Conservation (phyloP, 2,329 filamentous ascomycete species). For the Ophiostoma pallidulum region DNA sequence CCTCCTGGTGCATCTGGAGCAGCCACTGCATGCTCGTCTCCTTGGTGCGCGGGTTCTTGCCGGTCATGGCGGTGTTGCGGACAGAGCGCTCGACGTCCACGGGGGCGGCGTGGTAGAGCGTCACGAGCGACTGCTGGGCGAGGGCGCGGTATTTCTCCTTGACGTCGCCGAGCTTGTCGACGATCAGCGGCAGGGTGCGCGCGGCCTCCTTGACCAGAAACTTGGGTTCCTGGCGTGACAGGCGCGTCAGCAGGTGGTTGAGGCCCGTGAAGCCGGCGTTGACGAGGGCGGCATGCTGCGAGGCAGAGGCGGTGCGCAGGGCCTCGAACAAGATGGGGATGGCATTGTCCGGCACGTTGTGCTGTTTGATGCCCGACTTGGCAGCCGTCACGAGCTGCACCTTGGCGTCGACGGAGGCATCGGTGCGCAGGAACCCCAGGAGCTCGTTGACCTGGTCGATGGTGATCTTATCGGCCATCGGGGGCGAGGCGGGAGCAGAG, state of each 20-base stretch:
- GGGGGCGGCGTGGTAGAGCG: slow-evolving; percentile 62
- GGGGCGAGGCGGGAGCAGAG: not conserved
- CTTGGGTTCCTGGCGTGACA: slow-evolving; percentile 76
- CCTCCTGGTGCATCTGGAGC: slow-evolving; percentile 73
- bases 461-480: slow-evolving; percentile 28
- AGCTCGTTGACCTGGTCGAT: slow-evolving; percentile 33
- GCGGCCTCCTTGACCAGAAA: slow-evolving; percentile 60
- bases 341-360: slow-evolving; percentile 69
- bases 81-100: slow-evolving; percentile 71
- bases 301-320: slow-evolving; percentile 62
- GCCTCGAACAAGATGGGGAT: slow-evolving; percentile 73
- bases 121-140: slow-evolving; percentile 65
- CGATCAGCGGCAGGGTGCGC: slow-evolving; percentile 61
- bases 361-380: slow-evolving; percentile 87
- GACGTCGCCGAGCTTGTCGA: slow-evolving; percentile 78
- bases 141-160: slow-evolving; percentile 76
- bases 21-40: slow-evolving; percentile 81
- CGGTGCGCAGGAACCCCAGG: slow-evolving; percentile 34
- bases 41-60: slow-evolving; percentile 76
- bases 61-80: slow-evolving; percentile 65
- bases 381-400: slow-evolving; percentile 57
- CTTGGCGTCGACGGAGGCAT: slow-evolving; percentile 52
- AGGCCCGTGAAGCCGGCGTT: slow-evolving; percentile 81
- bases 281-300: slow-evolving; percentile 67
- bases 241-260: slow-evolving; percentile 75